Percentiles rank a stretch among this genome's conserved stretches.
These are phyloP conservation scores for Paramyrothecium roridum DNA, from an alignment of 2,329 filamentous ascomycete genomes.

Conservation along the genomic window DNA sequence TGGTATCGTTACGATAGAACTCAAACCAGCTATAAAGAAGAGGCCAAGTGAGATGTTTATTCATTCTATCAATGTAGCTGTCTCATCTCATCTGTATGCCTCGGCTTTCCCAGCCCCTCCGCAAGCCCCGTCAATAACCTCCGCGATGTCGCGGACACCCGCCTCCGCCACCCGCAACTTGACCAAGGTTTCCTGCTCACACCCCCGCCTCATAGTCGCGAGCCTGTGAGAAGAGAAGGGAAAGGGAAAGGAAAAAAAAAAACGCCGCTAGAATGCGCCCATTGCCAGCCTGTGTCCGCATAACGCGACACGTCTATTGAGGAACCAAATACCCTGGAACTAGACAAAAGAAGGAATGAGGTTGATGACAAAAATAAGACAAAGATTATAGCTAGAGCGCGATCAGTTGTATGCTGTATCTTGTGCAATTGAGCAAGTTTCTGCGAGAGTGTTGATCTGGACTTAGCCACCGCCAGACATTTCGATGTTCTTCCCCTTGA, in stretches of 20 bases:
- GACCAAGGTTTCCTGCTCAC: no score
- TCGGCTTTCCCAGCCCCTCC: no score
- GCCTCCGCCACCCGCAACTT: no score
- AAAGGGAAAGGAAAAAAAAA: background rate
- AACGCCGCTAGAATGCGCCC: background rate
- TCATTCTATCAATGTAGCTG: no score
- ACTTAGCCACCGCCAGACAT: conserved; percentile 19
- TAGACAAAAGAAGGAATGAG: background rate
- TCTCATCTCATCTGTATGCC: no score
- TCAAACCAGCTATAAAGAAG: no score
- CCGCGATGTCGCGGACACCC: no score
- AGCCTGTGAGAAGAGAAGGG: background rate
- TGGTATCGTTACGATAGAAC: no score
- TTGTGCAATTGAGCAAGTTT: background rate
- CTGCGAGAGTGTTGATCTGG: no score
- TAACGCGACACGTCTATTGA: background rate
- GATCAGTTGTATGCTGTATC: background rate
- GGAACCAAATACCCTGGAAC: no score
- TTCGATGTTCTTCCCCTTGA: conserved; percentile 50
- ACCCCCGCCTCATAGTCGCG: background rate
- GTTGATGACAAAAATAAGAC: background rate
- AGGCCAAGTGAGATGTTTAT: no score
- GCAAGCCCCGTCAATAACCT: no score
- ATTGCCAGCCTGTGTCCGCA: background rate
- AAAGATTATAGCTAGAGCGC: background rate